Evolutionary conservation across 208 protist genomes (phyloP), one percentile per base, ranked within the genome.

Genomic region (Novymonas esmeraldas): DNA sequence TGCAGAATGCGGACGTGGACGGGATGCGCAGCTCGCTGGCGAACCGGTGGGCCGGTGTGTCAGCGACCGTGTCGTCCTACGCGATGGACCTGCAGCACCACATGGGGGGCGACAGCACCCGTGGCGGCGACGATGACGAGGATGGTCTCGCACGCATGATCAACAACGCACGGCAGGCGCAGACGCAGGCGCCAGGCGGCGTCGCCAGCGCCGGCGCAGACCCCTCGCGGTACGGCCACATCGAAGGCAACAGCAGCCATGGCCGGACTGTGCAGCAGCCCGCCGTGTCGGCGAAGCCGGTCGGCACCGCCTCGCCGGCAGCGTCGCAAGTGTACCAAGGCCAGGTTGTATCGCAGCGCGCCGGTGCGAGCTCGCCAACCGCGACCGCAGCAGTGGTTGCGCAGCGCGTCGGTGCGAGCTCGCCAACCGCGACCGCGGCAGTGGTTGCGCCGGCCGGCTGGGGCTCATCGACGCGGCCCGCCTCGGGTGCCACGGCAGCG

Each of bases 1-100:
- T 94, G 6, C 60, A 83, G 57, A 70, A 78, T 22, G 64, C 85
- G 0, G 82, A 96, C 42, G 64, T 90, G 60, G 83, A 85, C 4
- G 78, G 78, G 13, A 63, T 93, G 13, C 87, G 82, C 49, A 57
- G 60, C 26, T 75, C 78, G 1, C 45, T 94, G 13, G 39, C 76
- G n/a, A 59, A 80, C 11, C 79, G 77, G 2, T 97, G 86, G 86
- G 68, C 31, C 24, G 69, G 75, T 18, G 75, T 94, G 4, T 73
- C 82, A 0, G 52, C 56, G 39, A 64, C 83, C 6, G 69, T 94
- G 2, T 61, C 78, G 0, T 67, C 55, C 26, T 88, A 84, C 55
- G 76, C 86, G 4, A 78, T 55, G 3, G 76, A 90, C 31, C 49
- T 92, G 20, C 74, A 82, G 42, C 66, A 77, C 1, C 84, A 79